Evolutionary conservation across 805 yeast species (phyloP).

Genomic region (Nakazawaea populi): DNA sequence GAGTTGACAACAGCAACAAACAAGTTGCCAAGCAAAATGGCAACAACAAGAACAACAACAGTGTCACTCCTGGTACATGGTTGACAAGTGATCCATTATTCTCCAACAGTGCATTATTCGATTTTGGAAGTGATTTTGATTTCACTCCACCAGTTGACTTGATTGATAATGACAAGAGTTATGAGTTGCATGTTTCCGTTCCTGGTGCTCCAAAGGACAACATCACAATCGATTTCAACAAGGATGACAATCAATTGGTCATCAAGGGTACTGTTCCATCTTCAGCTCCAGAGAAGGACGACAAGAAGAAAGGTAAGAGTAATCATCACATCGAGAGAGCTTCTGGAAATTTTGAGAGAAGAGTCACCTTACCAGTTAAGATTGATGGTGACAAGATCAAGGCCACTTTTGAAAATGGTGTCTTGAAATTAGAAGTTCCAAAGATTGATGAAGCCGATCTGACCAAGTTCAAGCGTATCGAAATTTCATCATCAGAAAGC

Average conservation of each 20-base stretch:
- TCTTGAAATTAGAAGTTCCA: slow-evolving; percentile 36
- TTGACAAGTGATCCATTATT: slow-evolving; percentile 18
- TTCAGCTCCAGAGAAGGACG: slow-evolving; percentile 5
- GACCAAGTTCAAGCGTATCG: slow-evolving; percentile 18
- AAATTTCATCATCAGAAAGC: slow-evolving; percentile 12
- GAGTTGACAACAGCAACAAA: background rate
- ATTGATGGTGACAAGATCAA: slow-evolving; percentile 37
- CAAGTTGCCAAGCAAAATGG: slow-evolving; percentile 10
- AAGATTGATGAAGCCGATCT: slow-evolving; percentile 21
- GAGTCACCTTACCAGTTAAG: slow-evolving; percentile 34
- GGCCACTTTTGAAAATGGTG: slow-evolving; percentile 41
- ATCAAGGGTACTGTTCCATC: slow-evolving; percentile 38
- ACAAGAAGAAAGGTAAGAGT: slow-evolving; percentile 11
- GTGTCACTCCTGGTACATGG: slow-evolving; percentile 19
- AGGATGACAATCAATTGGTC: slow-evolving; percentile 34
- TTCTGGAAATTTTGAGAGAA: slow-evolving; percentile 36
- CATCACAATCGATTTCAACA: slow-evolving; percentile 39
- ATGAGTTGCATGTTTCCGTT: slow-evolving; percentile 35
- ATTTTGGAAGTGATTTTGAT: slow-evolving; percentile 10
- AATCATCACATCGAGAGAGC: slow-evolving; percentile 26
- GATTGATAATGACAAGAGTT: slow-evolving; percentile 34
- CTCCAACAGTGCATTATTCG: slow-evolving; percentile 3
- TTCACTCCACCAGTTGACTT: slow-evolving; percentile 41
- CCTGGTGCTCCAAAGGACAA: slow-evolving; percentile 43
- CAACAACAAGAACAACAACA: slow-evolving; percentile 5